These are phyloP conservation scores for Fagopyrum homotropicum DNA, from an alignment of 148 eudicot species.

Conservation along the genomic window DNA sequence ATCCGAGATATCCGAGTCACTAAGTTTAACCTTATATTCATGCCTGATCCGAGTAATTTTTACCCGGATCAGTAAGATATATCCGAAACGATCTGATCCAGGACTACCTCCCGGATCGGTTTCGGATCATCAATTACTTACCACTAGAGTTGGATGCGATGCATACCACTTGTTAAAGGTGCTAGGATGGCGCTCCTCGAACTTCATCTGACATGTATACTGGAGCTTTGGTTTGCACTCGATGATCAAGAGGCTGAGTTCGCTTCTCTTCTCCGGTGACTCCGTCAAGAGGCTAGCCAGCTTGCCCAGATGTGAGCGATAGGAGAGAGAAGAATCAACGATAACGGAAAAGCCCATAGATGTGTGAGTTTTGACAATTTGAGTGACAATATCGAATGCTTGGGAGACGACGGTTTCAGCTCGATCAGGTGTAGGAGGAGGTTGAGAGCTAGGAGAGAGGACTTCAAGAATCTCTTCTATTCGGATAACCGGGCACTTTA, in stretches of 20 bases:
- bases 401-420: not conserved
- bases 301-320: not conserved
- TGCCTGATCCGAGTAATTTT: too few relatives aligned
- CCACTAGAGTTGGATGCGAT: too few relatives aligned
- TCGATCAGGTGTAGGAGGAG: not conserved
- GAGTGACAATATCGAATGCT: not conserved
- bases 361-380: not conserved
- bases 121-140: too few relatives aligned
- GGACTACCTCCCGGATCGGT: too few relatives aligned
- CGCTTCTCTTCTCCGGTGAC: not conserved
- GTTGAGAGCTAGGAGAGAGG: not conserved
- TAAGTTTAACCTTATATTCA: too few relatives aligned
- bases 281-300: not conserved
- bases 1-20: too few relatives aligned
- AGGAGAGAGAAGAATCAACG: constrained; percentile 6
- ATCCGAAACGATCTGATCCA: too few relatives aligned
- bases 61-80: too few relatives aligned
- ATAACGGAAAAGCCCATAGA: not conserved
- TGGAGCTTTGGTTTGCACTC: not conserved
- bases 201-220: not conserved
- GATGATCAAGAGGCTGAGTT: not conserved
- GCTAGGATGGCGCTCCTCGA: not conserved
- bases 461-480: not conserved
- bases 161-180: not conserved
- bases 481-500: not conserved